Base-by-base conservation (phyloP, 345 rosid species). In the Anastatica hierochuntica region DNA sequence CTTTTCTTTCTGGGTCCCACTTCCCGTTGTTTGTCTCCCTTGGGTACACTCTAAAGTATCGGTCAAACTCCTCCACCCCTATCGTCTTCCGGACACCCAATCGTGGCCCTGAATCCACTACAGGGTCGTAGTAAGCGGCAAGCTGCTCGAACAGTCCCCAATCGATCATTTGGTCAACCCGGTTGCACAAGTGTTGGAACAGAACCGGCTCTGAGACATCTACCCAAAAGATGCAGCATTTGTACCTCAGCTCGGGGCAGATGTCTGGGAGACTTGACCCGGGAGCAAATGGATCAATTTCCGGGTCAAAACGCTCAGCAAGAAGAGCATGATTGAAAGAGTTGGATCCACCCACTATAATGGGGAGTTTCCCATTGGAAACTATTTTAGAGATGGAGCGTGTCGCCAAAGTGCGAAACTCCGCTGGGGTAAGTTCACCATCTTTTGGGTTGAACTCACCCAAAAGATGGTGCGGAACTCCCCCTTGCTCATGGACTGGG, bases 131-230 rank as follows among this genome's bases (percentile, higher is more conserved):
- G 23, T 72, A 83, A 58, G 49, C 46, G 4, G 63, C 56, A 14
- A 92, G 44, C 74, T 92, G 97, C 13, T 83, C 77, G 42, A 85
- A 76, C 98, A 92, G 85, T 45, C 97, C 98, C 17, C 70, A 64
- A n/a, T 64, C 79, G 30, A 92, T 80, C 98, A 92, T 92, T 4
- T 88, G 95, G 54, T 92, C 98, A 17, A 88, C 98, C 15, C 98
- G 69, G 49, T 43, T 67, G 20, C 71, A 31, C 0, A 92, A 55
- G 59, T 88, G 83, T 12, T 85, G 80, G 62, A 56, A 67, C 1
- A 92, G 72, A 13, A 88, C 77, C 10, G 59, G 70, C 21, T 71
- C 72, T 21, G 94, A 64, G 45, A 84, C 84, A 66, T 92, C 83
- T 6, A 92, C 90, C 97, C 95, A 88, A 10, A 92, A 15, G 43